Conservation (phyloP, 139 green algal species). For the Chlamydomonas asymmetrica region DNA sequence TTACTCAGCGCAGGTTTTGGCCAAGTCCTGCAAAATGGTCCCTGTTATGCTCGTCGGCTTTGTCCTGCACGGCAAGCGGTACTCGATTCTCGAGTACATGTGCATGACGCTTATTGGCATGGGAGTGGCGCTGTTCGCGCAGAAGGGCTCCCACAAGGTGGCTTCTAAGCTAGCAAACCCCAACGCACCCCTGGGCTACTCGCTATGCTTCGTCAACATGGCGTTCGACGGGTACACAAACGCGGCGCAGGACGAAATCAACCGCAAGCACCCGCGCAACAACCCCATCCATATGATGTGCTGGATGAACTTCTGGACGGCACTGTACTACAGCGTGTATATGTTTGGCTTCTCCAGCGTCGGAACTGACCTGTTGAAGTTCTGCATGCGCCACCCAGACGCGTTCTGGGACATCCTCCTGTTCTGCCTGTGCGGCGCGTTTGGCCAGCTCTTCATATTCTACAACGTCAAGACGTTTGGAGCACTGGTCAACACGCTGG, state of each 20-base stretch:
- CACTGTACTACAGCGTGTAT: conserved; percentile 75
- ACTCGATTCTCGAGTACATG: conserved; percentile 85
- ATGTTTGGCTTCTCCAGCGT: conserved; percentile 62
- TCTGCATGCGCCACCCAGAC: conserved; percentile 76
- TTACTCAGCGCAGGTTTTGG: conserved; percentile 83
- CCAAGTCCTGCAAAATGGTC: conserved; percentile 77
- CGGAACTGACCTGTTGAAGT: conserved; percentile 58
- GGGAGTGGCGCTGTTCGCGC: conserved; percentile 82
- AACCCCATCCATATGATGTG: conserved; percentile 91
- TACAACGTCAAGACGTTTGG: conserved; percentile 93
- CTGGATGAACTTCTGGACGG: conserved; percentile 97
- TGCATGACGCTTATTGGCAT: conserved; percentile 82
- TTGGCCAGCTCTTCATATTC: conserved; percentile 99
- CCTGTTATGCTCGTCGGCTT: conserved; percentile 94
- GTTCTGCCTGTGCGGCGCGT: conserved; percentile 92
- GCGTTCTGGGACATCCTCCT: conserved; percentile 75
- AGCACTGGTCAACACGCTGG: conserved; percentile 84
- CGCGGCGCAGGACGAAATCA: conserved; percentile 85
- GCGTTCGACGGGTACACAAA: conserved; percentile 97
- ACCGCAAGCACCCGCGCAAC: conserved; percentile 69
- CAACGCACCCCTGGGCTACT: conserved; percentile 90
- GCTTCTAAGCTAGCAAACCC: conserved; percentile 72
- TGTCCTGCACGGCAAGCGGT: conserved; percentile 81
- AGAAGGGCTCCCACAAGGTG: conserved; percentile 65
- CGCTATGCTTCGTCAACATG: conserved; percentile 89